phyloP scores from a whole-genome alignment of 345 rosid species.

The Salix purpurea region DNA sequence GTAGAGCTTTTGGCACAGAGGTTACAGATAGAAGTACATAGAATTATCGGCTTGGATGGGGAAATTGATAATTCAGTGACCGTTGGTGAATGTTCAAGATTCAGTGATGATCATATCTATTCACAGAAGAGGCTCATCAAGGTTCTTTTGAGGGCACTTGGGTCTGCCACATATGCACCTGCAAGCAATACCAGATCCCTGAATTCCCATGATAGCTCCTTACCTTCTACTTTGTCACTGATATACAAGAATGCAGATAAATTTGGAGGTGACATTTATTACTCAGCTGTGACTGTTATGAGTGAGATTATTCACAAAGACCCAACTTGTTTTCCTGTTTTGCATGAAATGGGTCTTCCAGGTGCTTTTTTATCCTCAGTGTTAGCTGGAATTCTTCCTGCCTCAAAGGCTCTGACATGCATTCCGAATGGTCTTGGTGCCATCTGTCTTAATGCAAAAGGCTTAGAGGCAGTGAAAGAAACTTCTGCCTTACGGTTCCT shows the following conservation, averaged over 20 bases:
- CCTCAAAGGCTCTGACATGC: constrained; percentile 91
- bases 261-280: constrained; percentile 90
- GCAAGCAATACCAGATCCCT: constrained; percentile 61
- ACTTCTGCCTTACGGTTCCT: constrained; percentile 75
- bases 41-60: constrained; percentile 51
- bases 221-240: constrained; percentile 70
- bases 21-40: constrained; percentile 75
- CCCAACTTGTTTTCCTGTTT: constrained; percentile 73
- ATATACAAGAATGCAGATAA: constrained; percentile 68
- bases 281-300: constrained; percentile 96
- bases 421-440: constrained; percentile 95
- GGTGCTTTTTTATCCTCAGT: constrained; percentile 90
- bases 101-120: constrained; percentile 50
- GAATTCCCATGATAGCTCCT: constrained; percentile 63
- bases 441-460: constrained; percentile 84
- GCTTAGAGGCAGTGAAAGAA: constrained; percentile 88
- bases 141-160: constrained; percentile 90
- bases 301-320: constrained; percentile 95
- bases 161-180: constrained; percentile 86
- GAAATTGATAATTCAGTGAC: constrained; percentile 54
- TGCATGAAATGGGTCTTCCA: constrained; percentile 87
- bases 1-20: constrained; percentile 90
- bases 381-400: constrained; percentile 73
- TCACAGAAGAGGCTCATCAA: constrained; percentile 88
- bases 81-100: constrained; percentile 52